These are phyloP conservation scores for Stellera chamaejasme DNA, from an alignment of 345 rosid species.

Conservation along the genomic window DNA sequence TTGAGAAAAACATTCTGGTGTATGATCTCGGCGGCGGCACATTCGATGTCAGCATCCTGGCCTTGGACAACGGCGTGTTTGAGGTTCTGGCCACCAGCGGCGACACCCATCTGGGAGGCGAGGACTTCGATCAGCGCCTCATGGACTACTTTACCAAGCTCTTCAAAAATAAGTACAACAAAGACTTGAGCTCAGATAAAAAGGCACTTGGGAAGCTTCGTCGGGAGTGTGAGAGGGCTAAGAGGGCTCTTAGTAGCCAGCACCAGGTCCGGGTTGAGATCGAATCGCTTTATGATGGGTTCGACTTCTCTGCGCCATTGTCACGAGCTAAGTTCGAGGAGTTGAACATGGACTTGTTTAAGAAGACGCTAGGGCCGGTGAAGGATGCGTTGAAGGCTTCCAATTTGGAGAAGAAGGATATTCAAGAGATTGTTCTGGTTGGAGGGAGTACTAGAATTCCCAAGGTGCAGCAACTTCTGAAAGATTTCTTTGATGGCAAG, in stretches of 20 bases:
- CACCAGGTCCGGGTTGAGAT: conserved; percentile 43
- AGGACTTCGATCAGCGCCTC: conserved; percentile 35
- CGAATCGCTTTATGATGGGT: conserved; percentile 31
- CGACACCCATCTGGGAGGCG: conserved; percentile 46
- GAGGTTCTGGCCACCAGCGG: conserved; percentile 41
- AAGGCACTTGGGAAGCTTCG: conserved; percentile 38
- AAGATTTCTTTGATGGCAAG: conserved; percentile 13
- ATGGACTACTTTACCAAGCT: conserved; percentile 42
- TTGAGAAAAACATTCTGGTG: conserved; percentile 36
- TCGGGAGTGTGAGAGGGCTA: conserved; percentile 34
- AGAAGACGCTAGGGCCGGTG: conserved; percentile 10
- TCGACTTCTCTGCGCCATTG: conserved; percentile 29
- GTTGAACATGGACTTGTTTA: conserved; percentile 11
- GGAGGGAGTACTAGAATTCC: conserved; percentile 23
- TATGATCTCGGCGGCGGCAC: conserved; percentile 47
- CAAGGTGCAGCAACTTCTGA: conserved; percentile 11
- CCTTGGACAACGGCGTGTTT: conserved; percentile 40
- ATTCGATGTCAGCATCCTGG: conserved; percentile 38
- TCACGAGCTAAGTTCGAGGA: conserved; percentile 12
- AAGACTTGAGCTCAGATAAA: conserved; percentile 38
- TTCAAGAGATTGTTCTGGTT: conserved; percentile 18
- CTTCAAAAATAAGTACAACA: conserved; percentile 37
- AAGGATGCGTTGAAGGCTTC: conserved; percentile 13
- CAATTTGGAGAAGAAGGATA: conserved; percentile 7
- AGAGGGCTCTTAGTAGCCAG: conserved; percentile 45